Percentiles rank a stretch among this genome's conserved stretches.
These are phyloP conservation scores for Pseudogymnoascus sp. DNA, from an alignment of 2,329 filamentous ascomycete species.

Conservation along the genomic window DNA sequence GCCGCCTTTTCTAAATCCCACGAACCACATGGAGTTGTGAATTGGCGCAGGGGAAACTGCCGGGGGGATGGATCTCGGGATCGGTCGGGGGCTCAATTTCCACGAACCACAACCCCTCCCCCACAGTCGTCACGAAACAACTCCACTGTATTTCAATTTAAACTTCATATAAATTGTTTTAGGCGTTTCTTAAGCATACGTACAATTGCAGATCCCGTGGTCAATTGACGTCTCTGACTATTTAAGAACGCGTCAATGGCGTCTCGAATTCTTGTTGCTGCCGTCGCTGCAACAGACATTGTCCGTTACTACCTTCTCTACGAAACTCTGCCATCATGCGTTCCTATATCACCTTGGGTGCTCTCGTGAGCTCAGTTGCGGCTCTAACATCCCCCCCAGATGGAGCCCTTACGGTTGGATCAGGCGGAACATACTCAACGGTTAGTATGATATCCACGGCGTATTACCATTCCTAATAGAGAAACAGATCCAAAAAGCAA, in stretches of 20 bases:
- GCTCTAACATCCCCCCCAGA: constrained; percentile 36
- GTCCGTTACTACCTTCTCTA: not conserved
- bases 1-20: not conserved
- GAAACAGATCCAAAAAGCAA: constrained; percentile 38
- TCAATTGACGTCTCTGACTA: not conserved
- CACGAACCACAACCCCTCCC: not conserved
- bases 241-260: not conserved
- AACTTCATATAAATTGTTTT: constrained; percentile 3
- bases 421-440: constrained; percentile 37
- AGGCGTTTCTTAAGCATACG: constrained; percentile 5
- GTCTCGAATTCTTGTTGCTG: not conserved
- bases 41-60: not conserved
- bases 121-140: not conserved
- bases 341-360: constrained; percentile 20
- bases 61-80: not conserved
- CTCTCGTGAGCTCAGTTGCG: constrained; percentile 22
- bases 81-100: not conserved
- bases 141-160: not conserved
- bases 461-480: not conserved
- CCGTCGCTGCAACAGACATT: not conserved
- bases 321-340: constrained; percentile 18
- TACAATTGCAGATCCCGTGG: not conserved
- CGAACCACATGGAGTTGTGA: not conserved
- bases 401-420: constrained; percentile 40
- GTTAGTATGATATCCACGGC: constrained; percentile 19